Evolutionary conservation across 192 early-diverging fungal genomes (phyloP), one percentile per base, ranked within the genome.

Genomic region (Umbelopsis sp.): DNA sequence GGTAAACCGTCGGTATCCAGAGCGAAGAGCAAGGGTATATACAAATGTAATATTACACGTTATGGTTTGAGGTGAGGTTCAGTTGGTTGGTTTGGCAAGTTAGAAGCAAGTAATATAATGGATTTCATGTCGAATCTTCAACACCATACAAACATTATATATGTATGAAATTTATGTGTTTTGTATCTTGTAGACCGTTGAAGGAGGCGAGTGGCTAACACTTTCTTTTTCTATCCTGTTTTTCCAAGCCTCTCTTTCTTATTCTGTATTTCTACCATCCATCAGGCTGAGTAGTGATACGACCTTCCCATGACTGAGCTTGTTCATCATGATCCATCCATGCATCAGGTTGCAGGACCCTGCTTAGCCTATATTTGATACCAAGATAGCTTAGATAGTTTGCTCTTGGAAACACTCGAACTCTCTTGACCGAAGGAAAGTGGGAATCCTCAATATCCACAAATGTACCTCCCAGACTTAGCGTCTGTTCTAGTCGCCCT

Each of bases 341-440:
- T n/a, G 72, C 72, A 74, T 76, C 74, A 6, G 77, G 77, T 56
- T 81, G 75, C 65, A 81, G 52, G 47, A 81, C 72, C n/a, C 75
- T 68, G 54, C 74, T 74, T 26, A 81, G 53, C 26, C 75, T 54
- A 41, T 81, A 81, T 67, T 78, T 78, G 20, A 78, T 73, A 17
- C 77, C 77, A 22, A 78, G 65, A 71, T 78, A 78, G n/a, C 77
- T 78, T 8, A 78, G 45, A 31, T 78, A 78, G 22, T 69, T 74
- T n/a, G 47, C 71, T 71, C 69, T 66, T 17, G 77, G 77, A 31
- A 78, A 78, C 26, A 74, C 77, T 29, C 77, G 68, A 20, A 78
- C 77, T 17, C 77, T 56, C 22, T 78, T 78, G 24, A 78, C 72
- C 17, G 66, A 62, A 0, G 77, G 72, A 36, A 78, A 78, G 54